Evolutionary conservation across 257 asterid genomes (phyloP).

Genomic region (Datura wrightii): DNA sequence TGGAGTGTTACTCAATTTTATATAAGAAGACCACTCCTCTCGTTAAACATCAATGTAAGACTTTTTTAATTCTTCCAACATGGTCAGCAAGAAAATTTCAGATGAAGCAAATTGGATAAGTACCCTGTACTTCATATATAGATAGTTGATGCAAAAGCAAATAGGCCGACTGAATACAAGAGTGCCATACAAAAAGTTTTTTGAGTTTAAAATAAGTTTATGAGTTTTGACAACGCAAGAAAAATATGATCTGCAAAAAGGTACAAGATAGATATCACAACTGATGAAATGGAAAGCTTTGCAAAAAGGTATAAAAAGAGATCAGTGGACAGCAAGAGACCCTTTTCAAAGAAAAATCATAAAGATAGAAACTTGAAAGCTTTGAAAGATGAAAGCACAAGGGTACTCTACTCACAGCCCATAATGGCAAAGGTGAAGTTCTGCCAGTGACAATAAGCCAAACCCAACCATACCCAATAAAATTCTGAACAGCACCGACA

Average conservation of each 20-base stretch:
- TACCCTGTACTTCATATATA: background rate
- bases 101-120: background rate
- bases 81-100: background rate
- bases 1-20: no score
- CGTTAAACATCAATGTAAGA: no score
- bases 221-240: background rate
- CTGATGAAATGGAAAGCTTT: background rate
- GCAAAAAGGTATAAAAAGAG: background rate
- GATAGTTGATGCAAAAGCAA: background rate
- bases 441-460: conserved; percentile 57
- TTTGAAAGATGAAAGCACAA: background rate
- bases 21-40: no score
- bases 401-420: conserved; percentile 53
- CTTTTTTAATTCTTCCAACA: no score
- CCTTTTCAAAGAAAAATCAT: background rate
- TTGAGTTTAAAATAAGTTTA: background rate
- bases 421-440: conserved; percentile 47
- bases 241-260: background rate
- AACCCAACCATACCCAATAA: conserved; percentile 60
- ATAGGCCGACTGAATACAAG: background rate
- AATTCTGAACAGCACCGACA: conserved; percentile 53
- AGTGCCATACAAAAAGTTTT: background rate
- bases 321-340: background rate
- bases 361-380: background rate
- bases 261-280: background rate